Evolutionary conservation across 805 yeast genomes (phyloP).

Genomic region (Cyberlindnera mrakii): DNA sequence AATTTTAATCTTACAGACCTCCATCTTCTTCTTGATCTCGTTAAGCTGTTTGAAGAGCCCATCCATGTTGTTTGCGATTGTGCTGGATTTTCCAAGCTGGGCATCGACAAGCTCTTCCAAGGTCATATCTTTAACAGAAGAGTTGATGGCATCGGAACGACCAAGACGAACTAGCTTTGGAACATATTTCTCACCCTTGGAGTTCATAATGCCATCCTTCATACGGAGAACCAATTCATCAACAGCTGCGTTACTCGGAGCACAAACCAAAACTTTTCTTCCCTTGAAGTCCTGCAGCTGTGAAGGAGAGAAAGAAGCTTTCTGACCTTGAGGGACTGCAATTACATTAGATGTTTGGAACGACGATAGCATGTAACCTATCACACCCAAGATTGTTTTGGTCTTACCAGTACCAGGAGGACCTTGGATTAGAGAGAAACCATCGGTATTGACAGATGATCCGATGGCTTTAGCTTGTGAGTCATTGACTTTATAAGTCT

Average conservation of each 20-base stretch:
- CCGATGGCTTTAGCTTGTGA: constrained; percentile 91
- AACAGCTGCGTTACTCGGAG: constrained; percentile 98
- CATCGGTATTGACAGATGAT: constrained; percentile 59
- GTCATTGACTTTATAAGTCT: constrained; percentile 57
- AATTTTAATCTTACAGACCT: constrained; percentile 22
- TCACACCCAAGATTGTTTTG: constrained; percentile 87
- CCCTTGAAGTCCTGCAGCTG: constrained; percentile 18
- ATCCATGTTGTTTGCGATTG: constrained; percentile 34
- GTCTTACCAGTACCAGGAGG: constrained; percentile 99
- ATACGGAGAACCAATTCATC: constrained; percentile 88
- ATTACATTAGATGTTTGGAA: constrained; percentile 25
- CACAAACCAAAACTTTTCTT: constrained; percentile 78
- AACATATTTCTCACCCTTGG: constrained; percentile 43
- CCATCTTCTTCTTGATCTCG: constrained; percentile 9
- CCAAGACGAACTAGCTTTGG: constrained; percentile 86
- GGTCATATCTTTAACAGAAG: constrained; percentile 74
- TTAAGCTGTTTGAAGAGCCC: constrained; percentile 43
- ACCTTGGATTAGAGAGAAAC: constrained; percentile 91
- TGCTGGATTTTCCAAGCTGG: constrained; percentile 15
- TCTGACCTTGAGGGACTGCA: constrained; percentile 24
- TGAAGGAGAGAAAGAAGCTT: not conserved
- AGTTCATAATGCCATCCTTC: constrained; percentile 58
- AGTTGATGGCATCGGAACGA: constrained; percentile 79
- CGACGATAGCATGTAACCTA: constrained; percentile 65
- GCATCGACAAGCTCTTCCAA: constrained; percentile 81